These are phyloP conservation scores for Neoarthrinium moseri DNA, from an alignment of 2,329 filamentous ascomycete species.

Conservation along the genomic window DNA sequence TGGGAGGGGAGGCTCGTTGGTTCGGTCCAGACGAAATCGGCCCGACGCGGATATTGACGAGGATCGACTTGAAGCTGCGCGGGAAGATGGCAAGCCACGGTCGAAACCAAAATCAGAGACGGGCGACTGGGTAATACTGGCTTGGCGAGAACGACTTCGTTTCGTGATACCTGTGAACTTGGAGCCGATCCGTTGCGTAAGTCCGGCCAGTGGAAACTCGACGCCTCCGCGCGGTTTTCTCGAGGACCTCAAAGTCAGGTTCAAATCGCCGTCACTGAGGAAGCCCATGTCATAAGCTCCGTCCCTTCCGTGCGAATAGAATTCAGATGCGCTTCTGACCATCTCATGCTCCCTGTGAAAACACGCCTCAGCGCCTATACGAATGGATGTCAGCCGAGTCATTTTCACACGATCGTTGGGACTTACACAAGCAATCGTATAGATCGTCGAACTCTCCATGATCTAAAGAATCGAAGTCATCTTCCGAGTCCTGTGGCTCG, in stretches of 20 bases:
- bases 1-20: conserved; percentile 53
- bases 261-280: conserved; percentile 62
- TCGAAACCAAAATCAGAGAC: conserved; percentile 84
- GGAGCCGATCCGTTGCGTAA: conserved; percentile 65
- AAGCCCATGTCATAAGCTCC: conserved; percentile 67
- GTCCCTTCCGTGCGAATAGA: conserved; percentile 42
- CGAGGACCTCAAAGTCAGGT: conserved; percentile 39
- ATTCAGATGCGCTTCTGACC: conserved; percentile 31
- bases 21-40: conserved; percentile 42
- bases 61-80: conserved; percentile 71
- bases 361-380: conserved; percentile 63
- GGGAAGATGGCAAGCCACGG: conserved; percentile 64
- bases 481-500: conserved; percentile 59
- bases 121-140: conserved; percentile 52
- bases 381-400: conserved; percentile 3
- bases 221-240: conserved; percentile 57
- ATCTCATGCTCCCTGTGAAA: conserved; percentile 51
- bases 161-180: conserved; percentile 54
- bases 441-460: conserved; percentile 43
- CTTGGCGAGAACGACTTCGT: conserved; percentile 46
- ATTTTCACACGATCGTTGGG: not conserved
- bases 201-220: conserved; percentile 59
- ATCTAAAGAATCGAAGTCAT: conserved; percentile 48
- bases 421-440: conserved; percentile 75
- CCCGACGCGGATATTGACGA: conserved; percentile 71